Percentiles rank a stretch among this genome's conserved stretches.
These are phyloP conservation scores for Gloeostereum incarnatum DNA, from an alignment of 768 basidiomycete species.

Conservation along the genomic window DNA sequence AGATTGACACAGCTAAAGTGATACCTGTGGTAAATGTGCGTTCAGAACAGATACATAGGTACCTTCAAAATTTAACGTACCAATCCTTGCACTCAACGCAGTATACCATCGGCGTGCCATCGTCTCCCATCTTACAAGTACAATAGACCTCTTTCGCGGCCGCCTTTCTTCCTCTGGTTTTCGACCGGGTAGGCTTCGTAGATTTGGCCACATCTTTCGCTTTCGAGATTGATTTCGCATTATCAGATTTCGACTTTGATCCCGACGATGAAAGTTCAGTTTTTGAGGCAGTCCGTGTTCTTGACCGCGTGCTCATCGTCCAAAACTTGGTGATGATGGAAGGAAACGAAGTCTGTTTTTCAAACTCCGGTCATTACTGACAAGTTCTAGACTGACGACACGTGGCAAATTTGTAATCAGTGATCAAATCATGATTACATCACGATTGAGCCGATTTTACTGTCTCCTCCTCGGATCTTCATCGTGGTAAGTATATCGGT, in stretches of 20 bases:
- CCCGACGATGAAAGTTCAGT: no score
- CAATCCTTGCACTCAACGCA: conserved; percentile 69
- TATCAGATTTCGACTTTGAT: conserved; percentile 13
- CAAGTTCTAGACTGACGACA: no score
- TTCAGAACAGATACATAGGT: no score
- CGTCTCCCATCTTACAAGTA: conserved; percentile 58
- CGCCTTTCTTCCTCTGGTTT: conserved; percentile 9
- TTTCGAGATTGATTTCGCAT: conserved; percentile 8
- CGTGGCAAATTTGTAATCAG: no score
- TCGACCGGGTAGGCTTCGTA: conserved; percentile 1
- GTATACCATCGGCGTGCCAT: conserved; percentile 74
- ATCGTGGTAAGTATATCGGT: no score
- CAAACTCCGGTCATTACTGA: no score
- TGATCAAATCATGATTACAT: no score
- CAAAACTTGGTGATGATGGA: no score
- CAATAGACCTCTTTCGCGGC: conserved; percentile 33
- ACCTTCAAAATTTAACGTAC: conserved; percentile 28
- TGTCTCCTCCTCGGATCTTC: no score
- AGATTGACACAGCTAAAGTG: conserved; percentile 75
- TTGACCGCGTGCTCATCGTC: conserved; percentile 44
- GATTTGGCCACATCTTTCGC: not conserved
- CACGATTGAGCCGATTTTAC: no score
- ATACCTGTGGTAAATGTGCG: conserved; percentile 56
- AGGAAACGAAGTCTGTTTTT: no score
- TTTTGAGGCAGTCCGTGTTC: conserved; percentile 24